These are phyloP conservation scores for Pythium rhizo-oryzae DNA, from an alignment of 352 stramenopile genomes.

Conservation along the genomic window DNA sequence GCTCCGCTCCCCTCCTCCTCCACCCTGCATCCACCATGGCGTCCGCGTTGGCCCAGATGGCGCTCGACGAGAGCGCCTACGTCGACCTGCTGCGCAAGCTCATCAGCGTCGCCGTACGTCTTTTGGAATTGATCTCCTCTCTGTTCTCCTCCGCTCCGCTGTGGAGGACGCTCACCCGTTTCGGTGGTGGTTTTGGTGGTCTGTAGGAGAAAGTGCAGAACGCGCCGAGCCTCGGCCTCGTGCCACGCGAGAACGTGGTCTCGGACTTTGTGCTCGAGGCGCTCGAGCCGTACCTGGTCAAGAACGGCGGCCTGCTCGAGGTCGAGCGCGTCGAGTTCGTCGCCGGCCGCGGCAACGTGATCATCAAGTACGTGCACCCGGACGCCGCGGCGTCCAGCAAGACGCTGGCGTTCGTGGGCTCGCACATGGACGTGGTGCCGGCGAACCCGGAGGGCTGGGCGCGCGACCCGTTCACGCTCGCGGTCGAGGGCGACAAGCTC, in stretches of 20 bases:
- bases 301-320: slow-evolving; percentile 69
- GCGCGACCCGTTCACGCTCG: slow-evolving; percentile 87
- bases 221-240: slow-evolving; percentile 55
- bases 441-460: slow-evolving; percentile 92
- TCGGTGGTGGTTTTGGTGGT: too few species aligned
- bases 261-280: slow-evolving; percentile 88
- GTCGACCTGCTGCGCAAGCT: slow-evolving; percentile 85
- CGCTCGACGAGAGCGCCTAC: slow-evolving; percentile 79
- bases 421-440: slow-evolving; percentile 93
- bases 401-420: slow-evolving; percentile 88
- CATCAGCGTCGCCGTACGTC: slow-evolving; percentile 71
- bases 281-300: slow-evolving; percentile 73
- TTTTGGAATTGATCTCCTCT: neutral
- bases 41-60: slow-evolving; percentile 40
- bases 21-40: slow-evolving; percentile 25
- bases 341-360: slow-evolving; percentile 87
- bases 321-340: slow-evolving; percentile 87
- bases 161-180: too few species aligned
- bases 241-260: slow-evolving; percentile 88
- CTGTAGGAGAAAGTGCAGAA: slow-evolving; percentile 73
- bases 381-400: slow-evolving; percentile 49
- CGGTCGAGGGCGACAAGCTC: slow-evolving; percentile 91
- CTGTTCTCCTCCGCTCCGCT: too few species aligned
- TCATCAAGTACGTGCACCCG: slow-evolving; percentile 85
- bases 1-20: neutral